Evolutionary conservation across 2,329 filamentous ascomycete genomes (phyloP).

Genomic region (Thermomyces lanuginosus): DNA sequence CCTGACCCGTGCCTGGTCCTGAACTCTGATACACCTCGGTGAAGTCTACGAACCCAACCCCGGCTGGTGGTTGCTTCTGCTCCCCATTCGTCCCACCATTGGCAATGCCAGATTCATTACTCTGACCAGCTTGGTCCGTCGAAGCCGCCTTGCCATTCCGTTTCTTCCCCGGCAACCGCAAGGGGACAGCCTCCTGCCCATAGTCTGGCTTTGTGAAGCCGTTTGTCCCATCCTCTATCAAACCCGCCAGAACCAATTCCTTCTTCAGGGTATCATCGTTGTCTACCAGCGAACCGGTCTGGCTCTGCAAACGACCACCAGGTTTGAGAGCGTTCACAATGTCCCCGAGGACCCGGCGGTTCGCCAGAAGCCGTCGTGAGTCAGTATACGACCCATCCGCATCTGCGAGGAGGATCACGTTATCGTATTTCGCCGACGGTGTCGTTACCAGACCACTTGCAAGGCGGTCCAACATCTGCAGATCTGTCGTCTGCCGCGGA

Average conservation of each 20-base stretch:
- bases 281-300: slow-evolving; percentile 45
- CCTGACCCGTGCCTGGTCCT: slow-evolving; percentile 25
- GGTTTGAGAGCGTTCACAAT: slow-evolving; percentile 6
- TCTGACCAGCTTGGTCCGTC: slow-evolving; percentile 7
- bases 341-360: slow-evolving; percentile 3
- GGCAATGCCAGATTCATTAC: slow-evolving; percentile 8
- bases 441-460: slow-evolving; percentile 65
- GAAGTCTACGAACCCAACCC: slow-evolving; percentile 53
- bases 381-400: slow-evolving; percentile 5
- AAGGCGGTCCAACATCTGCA: slow-evolving; percentile 96
- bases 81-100: slow-evolving; percentile 1
- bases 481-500: slow-evolving; percentile 62
- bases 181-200: slow-evolving; percentile 39
- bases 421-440: slow-evolving; percentile 61
- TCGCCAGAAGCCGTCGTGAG: too few relatives aligned
- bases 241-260: slow-evolving; percentile 73
- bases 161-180: slow-evolving; percentile 51
- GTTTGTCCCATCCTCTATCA: slow-evolving; percentile 43
- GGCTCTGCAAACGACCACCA: slow-evolving; percentile 28
- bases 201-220: slow-evolving; percentile 61
- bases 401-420: slow-evolving; percentile 70
- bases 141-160: slow-evolving; percentile 6
- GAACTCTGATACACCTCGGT: slow-evolving; percentile 44
- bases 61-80: slow-evolving; percentile 16
- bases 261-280: slow-evolving; percentile 37